A percentile compares a stretch with the other conserved stretches of the same genome.
phyloP scores from a whole-genome alignment of 768 basidiomycete genomes.

The Sporobolomyces phaffii region DNA sequence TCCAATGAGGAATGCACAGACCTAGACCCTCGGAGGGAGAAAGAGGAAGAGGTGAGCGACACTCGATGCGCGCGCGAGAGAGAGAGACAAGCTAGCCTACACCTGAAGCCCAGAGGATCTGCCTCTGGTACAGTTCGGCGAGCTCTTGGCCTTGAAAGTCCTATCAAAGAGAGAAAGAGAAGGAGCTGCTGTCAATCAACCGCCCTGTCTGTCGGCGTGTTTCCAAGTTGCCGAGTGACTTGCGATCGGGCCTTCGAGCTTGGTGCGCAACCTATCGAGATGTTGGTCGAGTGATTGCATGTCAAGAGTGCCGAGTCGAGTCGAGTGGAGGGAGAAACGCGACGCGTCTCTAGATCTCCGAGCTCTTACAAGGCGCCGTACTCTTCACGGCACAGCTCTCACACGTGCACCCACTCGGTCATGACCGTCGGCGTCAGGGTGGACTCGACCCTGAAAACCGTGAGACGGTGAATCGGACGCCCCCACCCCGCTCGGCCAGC shows the following conservation, averaged over 20 bases:
- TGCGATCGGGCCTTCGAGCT: slow-evolving; percentile 27
- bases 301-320: too few species aligned
- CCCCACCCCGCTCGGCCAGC: too few species aligned
- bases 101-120: slow-evolving; percentile 15
- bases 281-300: background rate
- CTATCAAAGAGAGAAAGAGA: background rate
- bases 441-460: too few species aligned
- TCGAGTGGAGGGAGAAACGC: background rate
- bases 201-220: too few species aligned
- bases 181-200: background rate
- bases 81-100: background rate
- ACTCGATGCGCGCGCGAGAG: background rate
- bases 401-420: too few species aligned
- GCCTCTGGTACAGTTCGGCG: background rate
- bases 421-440: too few species aligned
- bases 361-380: too few species aligned
- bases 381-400: too few species aligned
- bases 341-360: too few species aligned
- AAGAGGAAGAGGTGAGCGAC: background rate
- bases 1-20: slow-evolving; percentile 20
- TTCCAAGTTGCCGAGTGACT: background rate
- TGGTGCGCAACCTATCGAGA: background rate
- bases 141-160: slow-evolving; percentile 33
- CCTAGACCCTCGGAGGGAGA: slow-evolving; percentile 18
- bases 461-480: too few species aligned